These are phyloP conservation scores for Beauveria bassiana DNA, from an alignment of 2,329 filamentous ascomycete genomes.

Conservation along the genomic window DNA sequence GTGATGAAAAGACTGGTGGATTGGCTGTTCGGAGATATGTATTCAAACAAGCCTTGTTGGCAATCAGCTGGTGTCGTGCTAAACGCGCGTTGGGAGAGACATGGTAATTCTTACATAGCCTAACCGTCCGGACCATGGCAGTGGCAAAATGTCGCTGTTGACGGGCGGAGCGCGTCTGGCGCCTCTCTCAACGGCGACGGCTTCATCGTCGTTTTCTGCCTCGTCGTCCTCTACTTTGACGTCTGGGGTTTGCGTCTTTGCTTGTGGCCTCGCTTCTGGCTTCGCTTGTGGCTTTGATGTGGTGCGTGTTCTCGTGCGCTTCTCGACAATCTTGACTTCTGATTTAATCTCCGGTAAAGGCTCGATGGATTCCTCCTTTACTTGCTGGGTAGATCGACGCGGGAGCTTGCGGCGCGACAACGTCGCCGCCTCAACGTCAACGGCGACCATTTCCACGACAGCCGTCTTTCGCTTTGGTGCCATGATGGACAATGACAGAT, in stretches of 20 bases:
- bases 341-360: neutral
- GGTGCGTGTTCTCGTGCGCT: neutral
- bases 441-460: neutral
- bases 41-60: slow-evolving; percentile 68
- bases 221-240: neutral
- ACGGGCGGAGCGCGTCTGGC: slow-evolving; percentile 45
- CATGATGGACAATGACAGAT: neutral
- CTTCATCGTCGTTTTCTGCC: neutral
- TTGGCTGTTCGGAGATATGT: slow-evolving; percentile 80
- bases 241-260: neutral
- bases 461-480: neutral
- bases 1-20: slow-evolving; percentile 80
- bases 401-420: neutral
- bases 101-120: slow-evolving; percentile 61
- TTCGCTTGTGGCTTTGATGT: neutral
- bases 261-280: neutral
- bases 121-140: slow-evolving; percentile 84
- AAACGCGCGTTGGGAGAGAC: neutral
- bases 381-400: neutral
- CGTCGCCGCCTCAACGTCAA: neutral
- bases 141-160: slow-evolving; percentile 72
- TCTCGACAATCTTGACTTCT: neutral
- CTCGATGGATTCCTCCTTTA: neutral
- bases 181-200: slow-evolving; percentile 23
- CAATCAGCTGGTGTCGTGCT: slow-evolving; percentile 12